Conservation (phyloP, 73 alveolate genomes). For the Paramecium primaurelia region DNA sequence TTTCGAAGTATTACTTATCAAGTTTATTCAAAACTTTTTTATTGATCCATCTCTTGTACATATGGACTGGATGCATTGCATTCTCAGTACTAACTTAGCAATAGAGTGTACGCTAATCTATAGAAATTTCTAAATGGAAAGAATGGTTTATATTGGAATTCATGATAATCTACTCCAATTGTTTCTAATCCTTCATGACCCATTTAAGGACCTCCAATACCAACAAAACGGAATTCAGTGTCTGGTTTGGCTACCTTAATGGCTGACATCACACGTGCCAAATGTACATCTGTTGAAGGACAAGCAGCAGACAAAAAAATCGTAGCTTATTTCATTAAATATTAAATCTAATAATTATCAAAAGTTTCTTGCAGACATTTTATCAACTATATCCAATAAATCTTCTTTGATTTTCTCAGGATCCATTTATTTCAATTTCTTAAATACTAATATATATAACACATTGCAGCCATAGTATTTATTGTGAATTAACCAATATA, state of each 20-base stretch:
- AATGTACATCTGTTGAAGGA: constrained; percentile 41
- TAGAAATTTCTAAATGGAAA: constrained; percentile 58
- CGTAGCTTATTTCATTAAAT: constrained; percentile 30
- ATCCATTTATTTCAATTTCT: background rate
- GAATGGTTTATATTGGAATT: constrained; percentile 54
- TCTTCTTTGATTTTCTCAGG: background rate
- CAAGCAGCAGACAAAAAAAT: constrained; percentile 47
- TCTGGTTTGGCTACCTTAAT: constrained; percentile 7
- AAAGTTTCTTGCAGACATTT: background rate
- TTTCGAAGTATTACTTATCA: constrained; percentile 36
- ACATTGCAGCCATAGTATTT: background rate
- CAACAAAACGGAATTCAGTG: constrained; percentile 50
- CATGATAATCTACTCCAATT: constrained; percentile 35
- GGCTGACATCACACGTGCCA: background rate
- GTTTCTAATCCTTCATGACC: constrained; percentile 52
- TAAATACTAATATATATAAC: background rate
- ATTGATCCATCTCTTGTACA: constrained; percentile 42
- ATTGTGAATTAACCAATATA: background rate
- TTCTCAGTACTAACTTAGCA: constrained; percentile 32
- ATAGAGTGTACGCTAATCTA: constrained; percentile 12
- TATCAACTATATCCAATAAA: background rate
- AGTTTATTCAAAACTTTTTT: constrained; percentile 48
- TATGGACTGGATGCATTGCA: constrained; percentile 55
- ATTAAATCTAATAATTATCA: background rate
- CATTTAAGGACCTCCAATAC: constrained; percentile 60